Percentiles rank a stretch among this genome's conserved stretches.
These are phyloP conservation scores for Rubia balearica DNA, from an alignment of 305 asterid genomes.

Conservation along the genomic window DNA sequence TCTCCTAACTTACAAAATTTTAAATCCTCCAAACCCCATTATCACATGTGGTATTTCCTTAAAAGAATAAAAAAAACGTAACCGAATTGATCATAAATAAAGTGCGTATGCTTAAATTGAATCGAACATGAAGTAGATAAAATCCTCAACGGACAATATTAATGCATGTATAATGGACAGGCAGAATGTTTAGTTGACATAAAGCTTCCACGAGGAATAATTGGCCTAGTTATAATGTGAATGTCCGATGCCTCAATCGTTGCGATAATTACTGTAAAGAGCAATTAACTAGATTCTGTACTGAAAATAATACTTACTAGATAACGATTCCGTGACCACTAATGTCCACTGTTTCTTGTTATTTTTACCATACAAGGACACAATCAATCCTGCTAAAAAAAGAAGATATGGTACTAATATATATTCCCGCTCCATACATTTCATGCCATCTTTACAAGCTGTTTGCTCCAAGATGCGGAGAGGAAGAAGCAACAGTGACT, in stretches of 20 bases:
- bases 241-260: conserved; percentile 1
- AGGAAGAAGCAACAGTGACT: conserved; percentile 19
- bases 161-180: too few relatives aligned
- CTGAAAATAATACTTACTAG: not conserved
- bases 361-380: not conserved
- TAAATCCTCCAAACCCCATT: too few relatives aligned
- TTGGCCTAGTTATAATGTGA: not conserved
- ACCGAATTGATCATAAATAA: too few relatives aligned
- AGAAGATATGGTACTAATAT: not conserved
- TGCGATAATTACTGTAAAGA: not conserved
- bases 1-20: too few relatives aligned
- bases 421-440: not conserved
- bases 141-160: too few relatives aligned
- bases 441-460: not conserved
- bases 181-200: too few relatives aligned
- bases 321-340: conserved; percentile 17
- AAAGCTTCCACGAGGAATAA: too few relatives aligned
- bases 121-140: too few relatives aligned
- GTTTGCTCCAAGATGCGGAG: conserved; percentile 21
- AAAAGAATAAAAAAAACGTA: too few relatives aligned
- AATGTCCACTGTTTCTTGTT: not conserved
- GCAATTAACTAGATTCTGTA: not conserved
- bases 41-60: too few relatives aligned
- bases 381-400: not conserved
- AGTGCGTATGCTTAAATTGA: too few relatives aligned